Percentiles rank a stretch among this genome's conserved stretches.
These are phyloP conservation scores for Suhomyces emberorum DNA, from an alignment of 805 yeast species.

Conservation along the genomic window DNA sequence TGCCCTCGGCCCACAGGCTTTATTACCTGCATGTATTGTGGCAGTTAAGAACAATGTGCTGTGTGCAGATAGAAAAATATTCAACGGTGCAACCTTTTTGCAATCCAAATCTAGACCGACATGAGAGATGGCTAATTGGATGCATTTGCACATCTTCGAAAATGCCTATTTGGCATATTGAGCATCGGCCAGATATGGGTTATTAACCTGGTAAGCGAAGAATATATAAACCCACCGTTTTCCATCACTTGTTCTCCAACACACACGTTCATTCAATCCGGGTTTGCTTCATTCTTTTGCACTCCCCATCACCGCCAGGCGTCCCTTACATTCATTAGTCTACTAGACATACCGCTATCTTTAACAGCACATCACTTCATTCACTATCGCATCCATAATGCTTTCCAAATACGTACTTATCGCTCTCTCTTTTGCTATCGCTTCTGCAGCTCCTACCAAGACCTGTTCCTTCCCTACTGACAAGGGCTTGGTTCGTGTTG, in stretches of 20 bases:
- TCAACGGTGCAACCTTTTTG: not conserved
- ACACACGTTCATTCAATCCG: no score
- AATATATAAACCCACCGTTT: no score
- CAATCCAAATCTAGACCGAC: conserved; percentile 1
- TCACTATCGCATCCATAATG: conserved; percentile 2
- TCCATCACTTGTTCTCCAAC: no score
- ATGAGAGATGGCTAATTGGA: no score
- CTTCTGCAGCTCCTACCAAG: conserved; percentile 23
- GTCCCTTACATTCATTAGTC: not conserved
- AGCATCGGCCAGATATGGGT: no score
- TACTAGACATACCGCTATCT: not conserved
- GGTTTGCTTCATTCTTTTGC: no score
- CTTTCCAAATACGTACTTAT: conserved; percentile 9
- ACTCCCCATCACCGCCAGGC: no score
- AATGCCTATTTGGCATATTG: no score
- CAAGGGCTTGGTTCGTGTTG: conserved; percentile 67
- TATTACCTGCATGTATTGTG: not conserved
- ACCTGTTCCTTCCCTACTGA: conserved; percentile 68
- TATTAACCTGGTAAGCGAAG: no score
- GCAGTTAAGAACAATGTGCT: conserved; percentile 1
- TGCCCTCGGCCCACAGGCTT: no score
- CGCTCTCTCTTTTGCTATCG: conserved; percentile 13
- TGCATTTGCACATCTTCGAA: no score
- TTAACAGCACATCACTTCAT: not conserved
- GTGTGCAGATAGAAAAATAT: not conserved